Conservation (phyloP, 2,329 filamentous ascomycete species). For the Fusarium neocosmosporiellum region DNA sequence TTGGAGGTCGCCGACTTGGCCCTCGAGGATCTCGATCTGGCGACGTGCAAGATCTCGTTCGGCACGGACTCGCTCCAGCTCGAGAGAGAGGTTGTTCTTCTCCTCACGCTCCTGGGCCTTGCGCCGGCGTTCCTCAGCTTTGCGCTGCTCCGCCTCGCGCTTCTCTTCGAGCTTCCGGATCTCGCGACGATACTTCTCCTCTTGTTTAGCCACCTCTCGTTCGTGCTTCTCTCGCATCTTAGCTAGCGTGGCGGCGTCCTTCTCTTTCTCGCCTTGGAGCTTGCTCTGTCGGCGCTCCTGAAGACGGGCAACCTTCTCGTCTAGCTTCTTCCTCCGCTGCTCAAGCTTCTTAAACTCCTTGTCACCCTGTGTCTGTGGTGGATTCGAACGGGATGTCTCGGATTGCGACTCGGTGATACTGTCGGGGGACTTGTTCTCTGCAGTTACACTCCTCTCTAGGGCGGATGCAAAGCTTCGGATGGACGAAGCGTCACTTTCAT, state of each 20-base stretch:
- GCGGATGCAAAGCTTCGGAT: constrained; percentile 63
- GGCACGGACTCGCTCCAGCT: constrained; percentile 63
- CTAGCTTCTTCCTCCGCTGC: constrained; percentile 69
- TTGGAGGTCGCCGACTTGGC: constrained; percentile 68
- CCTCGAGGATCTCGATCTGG: constrained; percentile 65
- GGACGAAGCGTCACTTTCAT: constrained; percentile 58
- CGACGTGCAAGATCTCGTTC: constrained; percentile 65
- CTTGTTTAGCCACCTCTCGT: constrained; percentile 71
- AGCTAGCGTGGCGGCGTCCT: constrained; percentile 62
- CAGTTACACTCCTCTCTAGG: constrained; percentile 49
- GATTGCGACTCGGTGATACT: constrained; percentile 48
- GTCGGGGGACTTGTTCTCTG: constrained; percentile 42
- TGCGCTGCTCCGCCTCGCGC: constrained; percentile 70
- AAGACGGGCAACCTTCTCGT: constrained; percentile 70
- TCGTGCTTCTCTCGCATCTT: constrained; percentile 74
- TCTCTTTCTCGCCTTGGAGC: constrained; percentile 59
- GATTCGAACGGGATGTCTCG: constrained; percentile 52
- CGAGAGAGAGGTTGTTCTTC: constrained; percentile 58
- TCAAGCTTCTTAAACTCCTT: constrained; percentile 74
- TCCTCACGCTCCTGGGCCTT: constrained; percentile 67
- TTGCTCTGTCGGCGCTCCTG: constrained; percentile 60
- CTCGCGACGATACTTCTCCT: constrained; percentile 74
- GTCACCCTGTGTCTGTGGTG: constrained; percentile 53
- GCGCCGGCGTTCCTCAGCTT: constrained; percentile 62
- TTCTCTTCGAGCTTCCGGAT: constrained; percentile 73